These are phyloP conservation scores for Tuber microsphaerosporum DNA, from an alignment of 495 filamentous ascomycete species.

Conservation along the genomic window DNA sequence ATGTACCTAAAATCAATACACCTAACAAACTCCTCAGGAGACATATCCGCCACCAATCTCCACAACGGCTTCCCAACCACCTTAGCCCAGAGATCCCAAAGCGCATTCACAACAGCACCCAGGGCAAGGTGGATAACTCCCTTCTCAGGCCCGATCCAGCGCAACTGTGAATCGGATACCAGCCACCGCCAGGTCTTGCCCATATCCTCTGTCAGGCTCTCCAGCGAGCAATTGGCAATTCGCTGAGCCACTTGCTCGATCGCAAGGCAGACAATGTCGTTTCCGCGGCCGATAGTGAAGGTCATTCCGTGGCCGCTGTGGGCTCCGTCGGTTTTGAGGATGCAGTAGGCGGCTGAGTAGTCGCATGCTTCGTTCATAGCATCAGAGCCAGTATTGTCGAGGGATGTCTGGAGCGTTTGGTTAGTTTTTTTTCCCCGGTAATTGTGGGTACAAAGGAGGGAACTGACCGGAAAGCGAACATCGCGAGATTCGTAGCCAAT, in stretches of 20 bases:
- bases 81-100: constrained; percentile 96
- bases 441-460: constrained; percentile 12
- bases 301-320: constrained; percentile 86
- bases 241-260: constrained; percentile 70
- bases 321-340: constrained; percentile 70
- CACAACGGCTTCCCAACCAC: constrained; percentile 78
- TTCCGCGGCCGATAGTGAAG: constrained; percentile 93
- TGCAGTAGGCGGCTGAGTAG: constrained; percentile 88
- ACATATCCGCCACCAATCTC: constrained; percentile 83
- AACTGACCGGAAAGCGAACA: constrained; percentile 75
- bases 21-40: constrained; percentile 71
- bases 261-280: constrained; percentile 83
- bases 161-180: constrained; percentile 78
- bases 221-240: constrained; percentile 63
- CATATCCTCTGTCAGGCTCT: constrained; percentile 71
- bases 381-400: constrained; percentile 91
- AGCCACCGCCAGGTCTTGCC: constrained; percentile 85
- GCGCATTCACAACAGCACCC: constrained; percentile 80
- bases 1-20: constrained; percentile 94
- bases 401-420: constrained; percentile 59
- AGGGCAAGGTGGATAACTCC: constrained; percentile 90
- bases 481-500: constrained; percentile 72
- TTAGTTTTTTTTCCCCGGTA: not conserved
- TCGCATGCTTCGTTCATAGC: constrained; percentile 95
- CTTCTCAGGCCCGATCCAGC: constrained; percentile 95